These are phyloP conservation scores for Eimeria mitis DNA, from an alignment of 169 alveolate genomes.

Conservation along the genomic window DNA sequence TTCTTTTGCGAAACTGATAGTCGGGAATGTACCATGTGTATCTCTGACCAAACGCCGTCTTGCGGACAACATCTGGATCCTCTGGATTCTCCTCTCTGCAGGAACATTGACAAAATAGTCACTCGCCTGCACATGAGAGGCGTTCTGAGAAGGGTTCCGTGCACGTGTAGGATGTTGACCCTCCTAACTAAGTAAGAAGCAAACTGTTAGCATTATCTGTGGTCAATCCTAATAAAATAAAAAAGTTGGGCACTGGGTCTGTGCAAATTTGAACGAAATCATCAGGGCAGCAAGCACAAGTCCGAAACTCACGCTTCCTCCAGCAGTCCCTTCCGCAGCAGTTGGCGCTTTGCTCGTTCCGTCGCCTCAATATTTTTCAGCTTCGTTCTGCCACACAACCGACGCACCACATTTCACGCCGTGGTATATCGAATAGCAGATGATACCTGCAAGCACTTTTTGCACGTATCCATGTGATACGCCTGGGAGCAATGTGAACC, in stretches of 20 bases:
- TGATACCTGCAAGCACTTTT: background rate
- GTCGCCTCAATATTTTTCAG: constrained; percentile 85
- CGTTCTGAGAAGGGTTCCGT: background rate
- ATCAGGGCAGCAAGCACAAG: background rate
- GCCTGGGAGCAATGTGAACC: background rate
- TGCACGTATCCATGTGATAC: background rate
- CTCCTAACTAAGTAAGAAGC: background rate
- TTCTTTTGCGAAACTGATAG: constrained; percentile 40
- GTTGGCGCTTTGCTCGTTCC: constrained; percentile 83
- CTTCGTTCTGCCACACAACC: constrained; percentile 65
- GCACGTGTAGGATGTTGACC: background rate
- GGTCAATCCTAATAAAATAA: background rate
- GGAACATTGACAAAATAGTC: background rate
- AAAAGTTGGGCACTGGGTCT: background rate
- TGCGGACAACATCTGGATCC: constrained; percentile 76
- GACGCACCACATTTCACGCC: background rate
- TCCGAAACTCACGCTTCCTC: constrained; percentile 67
- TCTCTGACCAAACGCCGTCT: constrained; percentile 74
- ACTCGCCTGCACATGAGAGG: background rate
- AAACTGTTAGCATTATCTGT: background rate
- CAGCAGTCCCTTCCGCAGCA: constrained; percentile 77
- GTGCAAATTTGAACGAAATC: background rate
- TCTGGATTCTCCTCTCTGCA: constrained; percentile 63
- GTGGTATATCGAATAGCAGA: background rate
- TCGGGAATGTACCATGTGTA: constrained; percentile 79